Percentiles rank a stretch among this genome's conserved stretches.
These are phyloP conservation scores for Tolypocladium album DNA, from an alignment of 2,329 filamentous ascomycete species.

Conservation along the genomic window DNA sequence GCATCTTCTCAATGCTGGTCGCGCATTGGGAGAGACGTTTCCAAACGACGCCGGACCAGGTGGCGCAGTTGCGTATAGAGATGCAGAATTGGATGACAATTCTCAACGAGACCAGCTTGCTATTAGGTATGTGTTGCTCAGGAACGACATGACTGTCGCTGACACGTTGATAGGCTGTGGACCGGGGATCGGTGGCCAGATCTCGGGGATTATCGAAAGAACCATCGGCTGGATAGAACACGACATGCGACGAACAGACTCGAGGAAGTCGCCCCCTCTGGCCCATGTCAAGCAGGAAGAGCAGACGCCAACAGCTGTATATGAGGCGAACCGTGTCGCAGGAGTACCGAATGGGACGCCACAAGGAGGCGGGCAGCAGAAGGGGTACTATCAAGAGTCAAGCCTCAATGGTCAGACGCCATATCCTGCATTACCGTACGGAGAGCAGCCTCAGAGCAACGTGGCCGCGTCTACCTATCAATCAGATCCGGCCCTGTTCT, in stretches of 20 bases:
- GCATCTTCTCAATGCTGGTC: conserved; percentile 63
- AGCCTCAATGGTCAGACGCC: conserved; percentile 14
- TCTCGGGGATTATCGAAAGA: conserved; percentile 36
- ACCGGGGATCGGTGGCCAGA: conserved; percentile 29
- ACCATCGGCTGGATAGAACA: conserved; percentile 42
- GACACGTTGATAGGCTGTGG: conserved; percentile 28
- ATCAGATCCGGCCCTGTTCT: conserved; percentile 16
- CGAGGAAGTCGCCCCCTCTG: conserved; percentile 6
- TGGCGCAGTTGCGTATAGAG: conserved; percentile 50
- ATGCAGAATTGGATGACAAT: conserved; percentile 62
- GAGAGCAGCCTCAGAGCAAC: conserved; percentile 12
- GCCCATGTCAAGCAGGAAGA: conserved; percentile 27
- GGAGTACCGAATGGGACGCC: conserved; percentile 8
- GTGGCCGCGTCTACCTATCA: conserved; percentile 14
- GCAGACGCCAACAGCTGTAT: conserved; percentile 14
- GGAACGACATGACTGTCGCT: conserved; percentile 1
- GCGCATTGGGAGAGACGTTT: conserved; percentile 57
- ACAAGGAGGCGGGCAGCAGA: conserved; percentile 1
- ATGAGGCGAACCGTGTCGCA: not conserved
- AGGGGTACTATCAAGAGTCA: conserved; percentile 18
- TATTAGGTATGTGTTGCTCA: conserved; percentile 46
- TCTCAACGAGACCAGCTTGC: conserved; percentile 52
- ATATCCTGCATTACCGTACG: conserved; percentile 20
- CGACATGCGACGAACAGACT: conserved; percentile 30
- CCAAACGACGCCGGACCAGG: conserved; percentile 44